Evolutionary conservation across 345 rosid species (phyloP), one percentile per base, ranked within the genome.

Genomic region (Populus nigra): DNA sequence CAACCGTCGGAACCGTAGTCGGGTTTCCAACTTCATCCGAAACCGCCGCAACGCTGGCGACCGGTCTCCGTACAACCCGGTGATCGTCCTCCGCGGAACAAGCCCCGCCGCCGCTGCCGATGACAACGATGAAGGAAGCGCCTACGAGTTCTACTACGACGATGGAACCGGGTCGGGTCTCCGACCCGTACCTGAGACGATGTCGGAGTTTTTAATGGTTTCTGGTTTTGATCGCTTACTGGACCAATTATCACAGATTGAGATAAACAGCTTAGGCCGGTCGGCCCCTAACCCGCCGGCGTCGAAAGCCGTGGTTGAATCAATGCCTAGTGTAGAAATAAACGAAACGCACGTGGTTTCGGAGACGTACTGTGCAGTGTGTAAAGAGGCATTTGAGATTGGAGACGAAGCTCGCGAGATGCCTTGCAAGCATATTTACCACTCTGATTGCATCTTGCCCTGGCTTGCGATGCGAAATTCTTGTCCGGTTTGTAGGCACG

Each of bases 401-500:
- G 92, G 91, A 0, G 39, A 35, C 5, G 89, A 84, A 75, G 93
- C 90, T 20, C 84, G 91, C 15, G 97, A 92, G 86, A 86, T 92
- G 91, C 95, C 97, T 27, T 92, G 97, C 83, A 87, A 87, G 74
- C 97, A 92, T 70, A 78, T 92, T 5, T 92, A 89, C 74, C 97
- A 92, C 65, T 76, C 86, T 7, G 95, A 87, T 39, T 92, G 97
- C 78, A 92, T 92, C 50, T 75, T 90, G 2, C 93, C 95, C 0
- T 92, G 97, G 97, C 87, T 92, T 0, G 85, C 91, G 55, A 73
- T 81, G 73, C 82, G 91, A 55, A 92, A 92, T 69, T 91, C 97
- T 3, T 92, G 97, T 78, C 97, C 95, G 0, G 92, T 91, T 17
- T 92, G 97, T 76, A 83, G 97, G 23, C 89, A 84, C 31, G 93